Evolutionary conservation across 108 stramenopile species (phyloP), one percentile per base, ranked within the genome.

Genomic region (Stephanodiscus triporus): DNA sequence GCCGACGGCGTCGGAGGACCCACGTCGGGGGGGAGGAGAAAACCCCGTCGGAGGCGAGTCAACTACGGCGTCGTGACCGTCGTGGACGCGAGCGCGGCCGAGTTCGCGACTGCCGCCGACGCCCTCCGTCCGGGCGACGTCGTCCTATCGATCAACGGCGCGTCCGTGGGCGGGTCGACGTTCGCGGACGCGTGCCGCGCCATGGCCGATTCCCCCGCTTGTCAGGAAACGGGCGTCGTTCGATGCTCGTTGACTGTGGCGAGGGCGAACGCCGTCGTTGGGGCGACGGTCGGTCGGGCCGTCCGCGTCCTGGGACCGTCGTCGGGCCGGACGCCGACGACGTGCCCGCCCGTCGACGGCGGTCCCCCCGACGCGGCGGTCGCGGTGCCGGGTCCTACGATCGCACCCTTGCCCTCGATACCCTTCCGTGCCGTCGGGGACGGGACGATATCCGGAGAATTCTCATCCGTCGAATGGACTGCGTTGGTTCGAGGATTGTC

Each of bases 41-140:
- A 54, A 4, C 72, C 59, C 32, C 74, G 73, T 53, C 73, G 66
- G 30, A 80, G 65, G 71, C 63, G 89, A 34, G 80, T 88, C 17
- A 81, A 80, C 26, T 93, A 83, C 62, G 72, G 81, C 4, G 87
- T 85, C 0, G 70, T 93, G 83, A 68, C 59, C 40, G 87, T 91
- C 9, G 47, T 84, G 34, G 81, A 91, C 61, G 82, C 86, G 0
- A 70, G 56, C 6, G 88, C 88, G 58, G 63, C 70, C 3, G 75
- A 47, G 4, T 68, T 62, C 29, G 42, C 54, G 7, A 0, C 55
- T 0, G 38, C 43, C 24, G 51, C 19, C 10, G 48, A 9, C 43
- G 8, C 9, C 17, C 61, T 93, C 58, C 72, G 82, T 54, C 65
- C 78, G 36, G 89, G 87, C 13, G 93, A 94, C 57, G 80, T 94